Evolutionary conservation across 2,329 filamentous ascomycete genomes (phyloP).

Genomic region (Phyllosticta citriasiana): DNA sequence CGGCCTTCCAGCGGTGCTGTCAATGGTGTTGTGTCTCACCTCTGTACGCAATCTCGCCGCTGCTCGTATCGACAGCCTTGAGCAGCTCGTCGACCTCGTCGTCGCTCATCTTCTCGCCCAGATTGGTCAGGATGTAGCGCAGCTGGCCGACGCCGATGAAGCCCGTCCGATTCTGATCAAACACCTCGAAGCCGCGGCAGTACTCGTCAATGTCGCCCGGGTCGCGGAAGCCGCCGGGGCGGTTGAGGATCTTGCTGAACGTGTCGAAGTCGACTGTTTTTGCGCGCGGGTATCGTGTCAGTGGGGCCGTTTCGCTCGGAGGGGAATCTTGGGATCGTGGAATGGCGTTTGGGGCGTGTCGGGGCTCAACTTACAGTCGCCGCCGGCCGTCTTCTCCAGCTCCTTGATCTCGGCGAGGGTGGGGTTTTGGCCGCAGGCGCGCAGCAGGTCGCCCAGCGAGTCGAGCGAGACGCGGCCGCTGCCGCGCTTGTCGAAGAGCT

Average conservation of each 20-base stretch:
- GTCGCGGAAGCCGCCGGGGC: slow-evolving; percentile 63
- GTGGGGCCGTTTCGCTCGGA: neutral
- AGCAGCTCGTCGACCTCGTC: slow-evolving; percentile 98
- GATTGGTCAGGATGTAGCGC: slow-evolving; percentile 93
- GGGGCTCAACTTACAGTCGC: slow-evolving; percentile 64
- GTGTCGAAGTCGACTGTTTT: slow-evolving; percentile 87
- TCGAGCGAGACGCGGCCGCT: slow-evolving; percentile 83
- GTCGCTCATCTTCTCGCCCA: slow-evolving; percentile 98
- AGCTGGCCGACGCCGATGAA: slow-evolving; percentile 97
- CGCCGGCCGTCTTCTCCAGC: slow-evolving; percentile 78
- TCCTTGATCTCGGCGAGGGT: slow-evolving; percentile 88
- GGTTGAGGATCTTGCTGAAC: slow-evolving; percentile 82
- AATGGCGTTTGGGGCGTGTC: neutral
- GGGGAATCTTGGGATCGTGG: neutral
- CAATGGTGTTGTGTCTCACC: slow-evolving; percentile 44
- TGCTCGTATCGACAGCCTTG: slow-evolving; percentile 94
- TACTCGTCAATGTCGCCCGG: slow-evolving; percentile 97
- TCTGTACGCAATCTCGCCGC: slow-evolving; percentile 94
- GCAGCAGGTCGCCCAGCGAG: slow-evolving; percentile 82
- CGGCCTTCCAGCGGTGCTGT: neutral
- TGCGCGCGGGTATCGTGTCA: slow-evolving; percentile 43
- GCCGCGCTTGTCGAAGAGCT: slow-evolving; percentile 97
- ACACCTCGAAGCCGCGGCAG: slow-evolving; percentile 97
- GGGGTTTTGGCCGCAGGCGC: slow-evolving; percentile 96
- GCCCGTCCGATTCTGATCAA: slow-evolving; percentile 97